Conservation (phyloP, 371 early-diverging fungal genomes). For the Mucor circinelloides region DNA sequence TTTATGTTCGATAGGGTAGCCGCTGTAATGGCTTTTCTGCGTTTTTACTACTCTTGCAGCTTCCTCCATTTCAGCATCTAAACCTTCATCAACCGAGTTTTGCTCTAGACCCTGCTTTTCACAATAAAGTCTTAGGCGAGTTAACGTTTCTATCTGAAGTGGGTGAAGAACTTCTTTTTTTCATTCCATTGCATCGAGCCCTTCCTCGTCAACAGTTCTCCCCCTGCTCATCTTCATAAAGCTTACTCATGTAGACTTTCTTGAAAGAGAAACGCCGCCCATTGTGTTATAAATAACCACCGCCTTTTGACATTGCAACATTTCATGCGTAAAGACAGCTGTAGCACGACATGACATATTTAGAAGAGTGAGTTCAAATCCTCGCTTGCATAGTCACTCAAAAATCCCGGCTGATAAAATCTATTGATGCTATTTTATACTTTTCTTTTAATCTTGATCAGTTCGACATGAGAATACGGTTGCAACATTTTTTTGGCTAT, state of each 20-base stretch:
- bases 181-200: conserved; percentile 8
- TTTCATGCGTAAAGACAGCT: neutral
- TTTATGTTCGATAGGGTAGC: conserved; percentile 21
- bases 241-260: too few relatives aligned
- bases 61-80: conserved; percentile 21
- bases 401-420: neutral
- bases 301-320: too few relatives aligned
- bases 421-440: neutral
- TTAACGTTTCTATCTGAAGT: conserved; percentile 1
- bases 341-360: neutral
- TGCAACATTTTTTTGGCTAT: neutral
- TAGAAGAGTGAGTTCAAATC: neutral
- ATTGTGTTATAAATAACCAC: too few relatives aligned
- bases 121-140: conserved; percentile 8
- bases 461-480: neutral
- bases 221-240: conserved; percentile 15
- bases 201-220: conserved; percentile 6
- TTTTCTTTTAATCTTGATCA: neutral
- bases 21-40: conserved; percentile 15
- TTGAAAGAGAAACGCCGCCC: too few relatives aligned
- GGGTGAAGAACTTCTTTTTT: conserved; percentile 6
- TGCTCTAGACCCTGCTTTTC: conserved; percentile 12
- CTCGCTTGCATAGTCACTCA: neutral
- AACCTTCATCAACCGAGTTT: neutral
- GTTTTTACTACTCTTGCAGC: conserved; percentile 8